phyloP scores from a whole-genome alignment of 805 yeast genomes.

The Torulaspora maleeae region DNA sequence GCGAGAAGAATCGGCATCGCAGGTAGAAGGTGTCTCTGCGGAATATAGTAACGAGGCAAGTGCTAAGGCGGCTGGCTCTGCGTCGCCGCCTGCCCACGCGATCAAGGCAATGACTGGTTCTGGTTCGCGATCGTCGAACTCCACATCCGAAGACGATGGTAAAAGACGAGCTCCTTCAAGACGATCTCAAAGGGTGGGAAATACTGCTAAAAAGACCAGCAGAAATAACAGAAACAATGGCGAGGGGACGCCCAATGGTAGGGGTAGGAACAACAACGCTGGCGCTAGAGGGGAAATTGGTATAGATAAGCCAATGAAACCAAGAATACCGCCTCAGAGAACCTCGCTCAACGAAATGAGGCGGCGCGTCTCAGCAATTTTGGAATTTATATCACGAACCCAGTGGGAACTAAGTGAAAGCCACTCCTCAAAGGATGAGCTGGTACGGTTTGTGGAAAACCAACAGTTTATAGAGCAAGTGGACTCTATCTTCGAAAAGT shows the following conservation, averaged over 20 bases:
- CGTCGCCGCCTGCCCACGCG: constrained; percentile 1
- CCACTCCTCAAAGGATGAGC: constrained; percentile 50
- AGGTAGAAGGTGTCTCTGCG: neutral
- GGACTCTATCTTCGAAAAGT: constrained; percentile 44
- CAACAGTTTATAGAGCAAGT: constrained; percentile 38
- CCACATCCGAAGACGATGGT: constrained; percentile 11
- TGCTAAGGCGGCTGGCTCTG: neutral
- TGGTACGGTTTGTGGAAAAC: constrained; percentile 46
- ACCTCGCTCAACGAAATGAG: constrained; percentile 79
- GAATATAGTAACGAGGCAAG: neutral
- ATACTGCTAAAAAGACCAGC: constrained; percentile 15
- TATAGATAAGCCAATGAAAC: constrained; percentile 69
- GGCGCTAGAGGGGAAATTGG: constrained; percentile 38
- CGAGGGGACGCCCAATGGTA: constrained; percentile 22
- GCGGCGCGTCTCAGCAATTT: constrained; percentile 79
- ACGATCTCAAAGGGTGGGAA: constrained; percentile 12
- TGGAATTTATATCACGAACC: constrained; percentile 85
- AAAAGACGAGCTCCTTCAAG: constrained; percentile 6
- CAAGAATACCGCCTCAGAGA: constrained; percentile 74
- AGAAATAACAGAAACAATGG: constrained; percentile 19
- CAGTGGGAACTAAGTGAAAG: constrained; percentile 79
- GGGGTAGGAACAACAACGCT: constrained; percentile 7
- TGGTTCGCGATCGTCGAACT: constrained; percentile 11
- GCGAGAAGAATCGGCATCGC: neutral
- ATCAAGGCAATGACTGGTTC: constrained; percentile 1